Base-by-base conservation (phyloP, 2,329 filamentous ascomycete genomes). In the Pseudogymnoascus sp. region DNA sequence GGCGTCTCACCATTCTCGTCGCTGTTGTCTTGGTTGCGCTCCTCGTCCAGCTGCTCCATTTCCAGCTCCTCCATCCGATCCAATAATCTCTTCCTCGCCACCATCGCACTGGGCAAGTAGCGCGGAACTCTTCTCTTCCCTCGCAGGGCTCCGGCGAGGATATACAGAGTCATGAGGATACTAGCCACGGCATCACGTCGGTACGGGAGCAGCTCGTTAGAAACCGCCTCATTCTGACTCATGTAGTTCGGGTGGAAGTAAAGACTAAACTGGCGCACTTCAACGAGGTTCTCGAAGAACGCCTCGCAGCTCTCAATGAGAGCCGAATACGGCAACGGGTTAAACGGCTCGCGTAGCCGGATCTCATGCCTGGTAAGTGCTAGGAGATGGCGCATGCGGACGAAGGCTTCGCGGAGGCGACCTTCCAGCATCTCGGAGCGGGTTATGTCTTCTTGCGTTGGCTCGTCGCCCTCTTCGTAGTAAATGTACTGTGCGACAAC, bases 361-460 rank as follows among this genome's bases (percentile, higher is more conserved):
- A 84, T 79, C 68, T 86, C 83, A 67, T 86, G 83, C 16, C 81
- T 78, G 0, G 83, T 84, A 65, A 86, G 76, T 67, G 81, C 81
- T 63, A 85, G 71, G 8, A 86, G 74, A 68, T 86, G 81, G 42
- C 82, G 75, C 61, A 86, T 80, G 44, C 83, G 74, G 6, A 85
- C 80, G 59, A 86, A 85, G 3, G 82, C 82, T 73, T 86, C 83
- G 44, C 83, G 77, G n/a, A 86, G 73, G 31, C 81, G 78, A 11
- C 81, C 82, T 71, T 86, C 83, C 2, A 85, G 78, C 70, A 82
- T 79, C 71, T 86, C 82, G 6, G 83, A 85, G 21, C 75, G 72
- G 64, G 76, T 74, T 13, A 86, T 76, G 64, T 84, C 81, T 65
- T 79, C 76, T 16, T 76, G 70, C 0, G 78, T 80, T 5, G 83